Conservation (phyloP, 2,329 filamentous ascomycete genomes). For the Mycosphaerella sp. region DNA sequence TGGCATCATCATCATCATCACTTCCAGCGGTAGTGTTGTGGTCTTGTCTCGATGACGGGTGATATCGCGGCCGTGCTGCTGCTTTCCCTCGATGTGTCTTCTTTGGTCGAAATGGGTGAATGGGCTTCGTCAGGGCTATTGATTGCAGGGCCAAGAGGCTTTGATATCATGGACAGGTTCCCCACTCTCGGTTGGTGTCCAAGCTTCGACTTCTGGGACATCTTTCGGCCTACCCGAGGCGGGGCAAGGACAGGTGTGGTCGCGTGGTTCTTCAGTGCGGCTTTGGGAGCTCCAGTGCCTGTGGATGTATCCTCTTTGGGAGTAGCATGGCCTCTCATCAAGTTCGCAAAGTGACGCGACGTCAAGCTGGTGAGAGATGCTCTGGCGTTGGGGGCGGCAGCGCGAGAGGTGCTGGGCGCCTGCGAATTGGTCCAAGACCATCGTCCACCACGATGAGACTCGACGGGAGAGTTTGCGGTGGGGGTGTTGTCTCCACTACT, state of each 20-base stretch:
- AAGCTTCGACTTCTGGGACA: not conserved
- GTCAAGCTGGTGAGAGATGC: not conserved
- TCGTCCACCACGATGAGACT: not conserved
- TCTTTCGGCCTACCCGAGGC: not conserved
- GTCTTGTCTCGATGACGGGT: too few species aligned
- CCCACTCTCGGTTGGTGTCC: not conserved
- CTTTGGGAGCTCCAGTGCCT: too few species aligned
- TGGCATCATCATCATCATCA: too few species aligned
- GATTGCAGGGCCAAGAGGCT: not conserved
- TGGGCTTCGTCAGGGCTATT: not conserved
- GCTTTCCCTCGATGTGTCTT: too few species aligned
- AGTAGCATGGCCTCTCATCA: not conserved
- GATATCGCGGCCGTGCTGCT: too few species aligned
- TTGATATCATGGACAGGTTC: not conserved
- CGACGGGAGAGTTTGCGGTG: not conserved
- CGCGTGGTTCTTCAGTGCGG: slow-evolving; percentile 4
- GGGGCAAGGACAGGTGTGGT: slow-evolving; percentile 1
- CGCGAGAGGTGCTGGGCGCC: not conserved
- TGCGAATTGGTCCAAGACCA: slow-evolving; percentile 6
- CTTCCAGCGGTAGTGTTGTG: too few species aligned
- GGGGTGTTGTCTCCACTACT: not conserved
- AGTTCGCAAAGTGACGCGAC: not conserved
- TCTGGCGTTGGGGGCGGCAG: not conserved
- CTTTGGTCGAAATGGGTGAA: too few species aligned
- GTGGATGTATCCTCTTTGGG: not conserved